A percentile compares a stretch with the other conserved stretches of the same genome.
Evolutionary conservation across 805 yeast genomes (phyloP).

Genomic region (Henningerozyma blattae): DNA sequence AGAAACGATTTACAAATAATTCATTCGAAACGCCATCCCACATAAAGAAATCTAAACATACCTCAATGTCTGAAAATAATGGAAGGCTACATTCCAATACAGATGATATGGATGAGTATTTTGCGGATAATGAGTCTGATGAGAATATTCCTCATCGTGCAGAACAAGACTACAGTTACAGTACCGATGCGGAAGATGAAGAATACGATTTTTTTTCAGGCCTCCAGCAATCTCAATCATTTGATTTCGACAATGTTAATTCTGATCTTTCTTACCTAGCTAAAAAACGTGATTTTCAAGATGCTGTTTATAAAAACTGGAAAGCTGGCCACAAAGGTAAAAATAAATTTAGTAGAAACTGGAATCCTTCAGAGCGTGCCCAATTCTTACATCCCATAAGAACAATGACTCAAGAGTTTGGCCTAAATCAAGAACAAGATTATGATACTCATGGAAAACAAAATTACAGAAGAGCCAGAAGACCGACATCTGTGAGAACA

Average conservation of each 20-base stretch:
- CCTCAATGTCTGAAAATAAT: too few relatives aligned
- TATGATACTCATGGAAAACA: too few relatives aligned
- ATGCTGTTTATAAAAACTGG: slow-evolving; percentile 25
- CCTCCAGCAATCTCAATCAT: too few relatives aligned
- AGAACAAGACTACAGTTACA: slow-evolving; percentile 10
- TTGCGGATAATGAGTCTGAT: slow-evolving; percentile 17
- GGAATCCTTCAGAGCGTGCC: neutral
- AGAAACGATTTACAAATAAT: slow-evolving; percentile 10
- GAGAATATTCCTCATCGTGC: too few relatives aligned
- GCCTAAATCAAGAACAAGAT: neutral
- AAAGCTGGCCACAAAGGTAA: slow-evolving; percentile 19
- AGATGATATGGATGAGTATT: too few relatives aligned
- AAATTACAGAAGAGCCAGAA: too few relatives aligned
- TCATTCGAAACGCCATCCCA: slow-evolving; percentile 9
- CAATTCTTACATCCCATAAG: neutral
- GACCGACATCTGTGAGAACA: too few relatives aligned
- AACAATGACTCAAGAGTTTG: neutral
- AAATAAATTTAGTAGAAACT: slow-evolving; percentile 7
- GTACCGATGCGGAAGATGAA: slow-evolving; percentile 8
- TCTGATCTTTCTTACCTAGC: too few relatives aligned
- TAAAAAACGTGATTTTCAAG: slow-evolving; percentile 40
- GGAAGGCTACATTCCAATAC: too few relatives aligned
- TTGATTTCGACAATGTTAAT: too few relatives aligned
- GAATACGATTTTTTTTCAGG: too few relatives aligned
- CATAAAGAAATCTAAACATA: too few relatives aligned